These are phyloP conservation scores for Musa balbisiana DNA, from an alignment of 202 grass and related monocot species.

Conservation along the genomic window DNA sequence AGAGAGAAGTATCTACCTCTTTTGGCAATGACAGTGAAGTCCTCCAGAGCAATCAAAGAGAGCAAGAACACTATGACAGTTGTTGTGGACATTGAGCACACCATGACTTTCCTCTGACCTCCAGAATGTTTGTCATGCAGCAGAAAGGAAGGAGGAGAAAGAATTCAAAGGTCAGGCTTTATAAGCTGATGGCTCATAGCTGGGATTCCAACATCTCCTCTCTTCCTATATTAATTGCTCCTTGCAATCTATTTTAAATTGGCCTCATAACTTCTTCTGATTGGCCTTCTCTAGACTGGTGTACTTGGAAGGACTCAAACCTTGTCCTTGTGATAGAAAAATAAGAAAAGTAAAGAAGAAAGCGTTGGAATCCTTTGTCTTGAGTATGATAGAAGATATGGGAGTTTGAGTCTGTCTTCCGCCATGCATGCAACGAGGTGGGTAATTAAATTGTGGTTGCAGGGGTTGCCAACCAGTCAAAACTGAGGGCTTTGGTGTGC, in stretches of 20 bases:
- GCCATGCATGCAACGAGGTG: slow-evolving; percentile 17
- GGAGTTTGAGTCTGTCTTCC: slow-evolving; percentile 28
- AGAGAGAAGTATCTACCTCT: neutral
- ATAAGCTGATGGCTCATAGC: slow-evolving; percentile 14
- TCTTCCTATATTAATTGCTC: neutral
- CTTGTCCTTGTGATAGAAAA: neutral
- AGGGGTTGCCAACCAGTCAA: neutral
- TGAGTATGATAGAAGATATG: slow-evolving; percentile 29
- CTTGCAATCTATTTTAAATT: neutral
- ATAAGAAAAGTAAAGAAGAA: neutral
- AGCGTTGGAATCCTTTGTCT: neutral
- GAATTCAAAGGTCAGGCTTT: neutral
- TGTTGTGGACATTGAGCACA: neutral
- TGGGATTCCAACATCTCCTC: neutral
- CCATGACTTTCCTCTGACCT: neutral
- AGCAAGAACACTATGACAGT: slow-evolving; percentile 2
- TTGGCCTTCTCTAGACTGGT: neutral
- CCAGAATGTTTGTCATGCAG: neutral
- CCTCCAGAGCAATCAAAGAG: slow-evolving; percentile 2
- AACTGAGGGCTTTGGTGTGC: neutral
- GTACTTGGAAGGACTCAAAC: slow-evolving; percentile 22
- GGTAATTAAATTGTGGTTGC: neutral
- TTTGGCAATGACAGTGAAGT: neutral
- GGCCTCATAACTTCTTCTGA: neutral
- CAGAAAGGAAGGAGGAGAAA: neutral